Evolutionary conservation across 108 stramenopile species (phyloP).

Genomic region (Cafeteria roenbergensis): DNA sequence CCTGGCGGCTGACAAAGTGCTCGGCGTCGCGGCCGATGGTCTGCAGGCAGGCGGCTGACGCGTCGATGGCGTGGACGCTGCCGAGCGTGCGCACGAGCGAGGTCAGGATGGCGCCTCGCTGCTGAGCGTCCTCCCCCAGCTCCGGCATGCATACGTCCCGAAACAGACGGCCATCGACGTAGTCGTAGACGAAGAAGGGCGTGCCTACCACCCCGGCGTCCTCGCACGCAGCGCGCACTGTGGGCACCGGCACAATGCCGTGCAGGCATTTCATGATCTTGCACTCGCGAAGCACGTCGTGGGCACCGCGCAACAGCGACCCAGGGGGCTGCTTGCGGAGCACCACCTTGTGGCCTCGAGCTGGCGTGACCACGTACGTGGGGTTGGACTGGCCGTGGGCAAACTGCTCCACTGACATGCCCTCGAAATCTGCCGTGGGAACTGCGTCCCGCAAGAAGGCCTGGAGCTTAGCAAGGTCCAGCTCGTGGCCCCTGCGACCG

Average conservation of each 20-base stretch:
- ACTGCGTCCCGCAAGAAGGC: too few relatives aligned
- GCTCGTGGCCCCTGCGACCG: too few relatives aligned
- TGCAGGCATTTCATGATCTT: constrained; percentile 8
- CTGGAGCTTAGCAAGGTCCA: too few relatives aligned
- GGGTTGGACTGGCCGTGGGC: constrained; percentile 32
- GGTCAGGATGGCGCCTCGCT: constrained; percentile 2
- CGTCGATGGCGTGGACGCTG: constrained; percentile 17
- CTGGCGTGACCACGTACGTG: constrained; percentile 17
- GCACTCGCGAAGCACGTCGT: constrained; percentile 24
- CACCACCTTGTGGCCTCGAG: neutral
- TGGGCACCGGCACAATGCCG: constrained; percentile 15
- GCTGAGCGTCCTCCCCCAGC: neutral
- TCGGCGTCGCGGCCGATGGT: constrained; percentile 2
- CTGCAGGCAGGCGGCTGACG: neutral
- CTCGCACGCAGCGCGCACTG: constrained; percentile 1
- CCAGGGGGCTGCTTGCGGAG: constrained; percentile 29
- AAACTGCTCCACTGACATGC: constrained; percentile 17
- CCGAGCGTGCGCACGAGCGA: constrained; percentile 6
- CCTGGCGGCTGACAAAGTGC: constrained; percentile 16
- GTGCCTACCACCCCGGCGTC: constrained; percentile 20
- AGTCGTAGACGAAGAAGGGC: constrained; percentile 25
- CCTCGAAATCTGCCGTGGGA: neutral
- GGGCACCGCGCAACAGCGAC: constrained; percentile 26
- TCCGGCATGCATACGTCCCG: constrained; percentile 12
- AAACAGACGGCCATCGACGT: constrained; percentile 20